A percentile compares a stretch with the other conserved stretches of the same genome.
Conservation (phyloP, 164 flowering plant species). For the Berberis vulgaris region DNA sequence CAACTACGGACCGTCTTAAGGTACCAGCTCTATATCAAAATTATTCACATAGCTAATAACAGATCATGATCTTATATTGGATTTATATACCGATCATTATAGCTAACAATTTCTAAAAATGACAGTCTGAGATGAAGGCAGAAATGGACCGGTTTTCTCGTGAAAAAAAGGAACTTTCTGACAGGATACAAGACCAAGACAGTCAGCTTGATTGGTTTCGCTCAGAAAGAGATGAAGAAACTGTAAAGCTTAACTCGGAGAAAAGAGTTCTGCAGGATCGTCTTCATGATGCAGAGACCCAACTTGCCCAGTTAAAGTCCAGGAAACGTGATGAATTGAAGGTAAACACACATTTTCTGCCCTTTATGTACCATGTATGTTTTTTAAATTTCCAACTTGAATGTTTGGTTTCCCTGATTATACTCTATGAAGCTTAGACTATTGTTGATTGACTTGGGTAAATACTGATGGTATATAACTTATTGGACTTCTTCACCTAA, state of each 20-base stretch:
- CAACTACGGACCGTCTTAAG: constrained; percentile 70
- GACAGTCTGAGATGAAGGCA: constrained; percentile 82
- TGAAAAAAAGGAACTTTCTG: constrained; percentile 76
- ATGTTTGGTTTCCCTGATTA: too few relatives aligned
- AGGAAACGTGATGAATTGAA: constrained; percentile 96
- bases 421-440: too few relatives aligned
- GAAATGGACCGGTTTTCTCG: constrained; percentile 81
- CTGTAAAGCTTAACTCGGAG: constrained; percentile 60
- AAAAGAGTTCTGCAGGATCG: constrained; percentile 84
- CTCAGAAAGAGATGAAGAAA: constrained; percentile 81
- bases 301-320: constrained; percentile 77
- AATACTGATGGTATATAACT: too few relatives aligned
- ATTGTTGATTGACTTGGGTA: too few relatives aligned
- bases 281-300: constrained; percentile 88
- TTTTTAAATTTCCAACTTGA: not conserved
- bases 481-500: too few relatives aligned
- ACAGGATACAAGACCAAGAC: constrained; percentile 75
- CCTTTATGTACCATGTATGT: not conserved
- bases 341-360: constrained; percentile 29
- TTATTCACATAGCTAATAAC: not conserved
- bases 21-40: constrained; percentile 28
- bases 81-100: not conserved
- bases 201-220: constrained; percentile 94
- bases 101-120: constrained; percentile 7
- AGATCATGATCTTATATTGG: too few relatives aligned